Conservation (phyloP, 2,329 filamentous ascomycete species). For the Corinectria fuckeliana region DNA sequence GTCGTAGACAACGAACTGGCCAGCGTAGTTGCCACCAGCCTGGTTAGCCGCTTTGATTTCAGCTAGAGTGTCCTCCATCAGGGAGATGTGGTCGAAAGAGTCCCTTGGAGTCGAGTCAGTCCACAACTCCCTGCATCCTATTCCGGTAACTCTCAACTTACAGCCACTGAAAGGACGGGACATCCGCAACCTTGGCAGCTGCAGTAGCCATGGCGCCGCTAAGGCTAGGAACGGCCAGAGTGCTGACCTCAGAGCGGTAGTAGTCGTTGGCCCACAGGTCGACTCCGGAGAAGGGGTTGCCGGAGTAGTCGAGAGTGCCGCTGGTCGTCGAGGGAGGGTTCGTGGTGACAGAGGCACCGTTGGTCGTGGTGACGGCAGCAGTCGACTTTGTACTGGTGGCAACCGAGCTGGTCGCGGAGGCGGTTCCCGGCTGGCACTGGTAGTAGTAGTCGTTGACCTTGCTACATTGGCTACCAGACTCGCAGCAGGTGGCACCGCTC, state of each 20-base stretch:
- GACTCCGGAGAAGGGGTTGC: slow-evolving; percentile 62
- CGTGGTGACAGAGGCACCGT: slow-evolving; percentile 20
- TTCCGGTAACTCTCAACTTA: slow-evolving; percentile 34
- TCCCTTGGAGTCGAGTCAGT: slow-evolving; percentile 47
- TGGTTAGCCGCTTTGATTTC: slow-evolving; percentile 49
- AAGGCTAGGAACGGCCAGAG: slow-evolving; percentile 66
- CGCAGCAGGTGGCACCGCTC: slow-evolving; percentile 53
- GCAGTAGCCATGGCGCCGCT: slow-evolving; percentile 60
- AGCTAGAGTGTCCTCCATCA: slow-evolving; percentile 54
- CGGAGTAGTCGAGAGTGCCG: slow-evolving; percentile 52
- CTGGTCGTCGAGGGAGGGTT: slow-evolving; percentile 38
- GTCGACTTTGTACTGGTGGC: slow-evolving; percentile 4
- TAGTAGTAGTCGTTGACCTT: slow-evolving; percentile 36
- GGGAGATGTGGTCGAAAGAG: slow-evolving; percentile 54
- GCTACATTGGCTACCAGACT: slow-evolving; percentile 28
- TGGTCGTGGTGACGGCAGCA: slow-evolving; percentile 13
- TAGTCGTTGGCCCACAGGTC: slow-evolving; percentile 60
- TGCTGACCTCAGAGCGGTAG: slow-evolving; percentile 62
- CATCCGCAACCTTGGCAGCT: slow-evolving; percentile 57
- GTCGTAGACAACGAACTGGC: slow-evolving; percentile 62
- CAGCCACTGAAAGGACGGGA: slow-evolving; percentile 61
- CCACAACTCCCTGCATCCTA: accelerated
- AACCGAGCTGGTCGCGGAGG: slow-evolving; percentile 21
- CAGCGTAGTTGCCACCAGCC: slow-evolving; percentile 50
- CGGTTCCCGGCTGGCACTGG: slow-evolving; percentile 29